phyloP scores from a whole-genome alignment of 2,329 filamentous ascomycete genomes.

The Pseudopyricularia cyperi region DNA sequence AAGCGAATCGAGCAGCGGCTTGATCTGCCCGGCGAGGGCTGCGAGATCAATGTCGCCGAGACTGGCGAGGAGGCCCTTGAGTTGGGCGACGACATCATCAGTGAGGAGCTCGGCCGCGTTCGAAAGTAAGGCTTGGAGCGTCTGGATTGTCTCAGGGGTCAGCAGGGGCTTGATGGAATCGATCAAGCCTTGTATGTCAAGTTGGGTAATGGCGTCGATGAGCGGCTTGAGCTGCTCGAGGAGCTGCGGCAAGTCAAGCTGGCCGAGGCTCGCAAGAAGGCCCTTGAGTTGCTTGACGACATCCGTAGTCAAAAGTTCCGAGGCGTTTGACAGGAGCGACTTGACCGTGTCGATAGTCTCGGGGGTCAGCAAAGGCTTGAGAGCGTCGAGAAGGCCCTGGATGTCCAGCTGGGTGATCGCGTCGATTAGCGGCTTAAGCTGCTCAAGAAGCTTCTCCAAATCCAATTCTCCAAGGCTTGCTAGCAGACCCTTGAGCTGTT shows the following conservation, averaged over 20 bases:
- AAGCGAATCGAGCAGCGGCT: background rate
- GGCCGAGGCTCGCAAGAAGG: background rate
- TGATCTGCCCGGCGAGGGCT: constrained; percentile 9
- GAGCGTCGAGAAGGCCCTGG: too few species aligned
- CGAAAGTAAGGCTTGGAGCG: background rate
- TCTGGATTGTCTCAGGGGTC: background rate
- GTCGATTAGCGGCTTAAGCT: too few species aligned
- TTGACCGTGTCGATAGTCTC: too few species aligned
- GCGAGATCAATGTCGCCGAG: constrained; percentile 21
- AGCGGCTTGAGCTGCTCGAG: constrained; percentile 4
- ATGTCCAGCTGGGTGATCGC: too few species aligned
- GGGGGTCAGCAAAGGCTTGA: too few species aligned
- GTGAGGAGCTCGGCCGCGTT: constrained; percentile 17
- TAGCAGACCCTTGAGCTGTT: too few species aligned
- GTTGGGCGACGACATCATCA: constrained; percentile 13
- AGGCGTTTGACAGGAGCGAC: background rate
- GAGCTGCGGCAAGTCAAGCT: background rate
- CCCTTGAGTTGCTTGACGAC: background rate
- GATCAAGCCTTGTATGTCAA: constrained; percentile 19
- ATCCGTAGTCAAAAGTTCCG: background rate
- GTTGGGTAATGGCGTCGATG: constrained; percentile 18
- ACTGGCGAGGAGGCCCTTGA: constrained; percentile 14
- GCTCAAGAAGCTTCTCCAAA: too few species aligned
- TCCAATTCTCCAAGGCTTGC: too few species aligned
- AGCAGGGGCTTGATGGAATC: constrained; percentile 14